Conservation (phyloP, 768 basidiomycete species). For the Naematelia encephala region DNA sequence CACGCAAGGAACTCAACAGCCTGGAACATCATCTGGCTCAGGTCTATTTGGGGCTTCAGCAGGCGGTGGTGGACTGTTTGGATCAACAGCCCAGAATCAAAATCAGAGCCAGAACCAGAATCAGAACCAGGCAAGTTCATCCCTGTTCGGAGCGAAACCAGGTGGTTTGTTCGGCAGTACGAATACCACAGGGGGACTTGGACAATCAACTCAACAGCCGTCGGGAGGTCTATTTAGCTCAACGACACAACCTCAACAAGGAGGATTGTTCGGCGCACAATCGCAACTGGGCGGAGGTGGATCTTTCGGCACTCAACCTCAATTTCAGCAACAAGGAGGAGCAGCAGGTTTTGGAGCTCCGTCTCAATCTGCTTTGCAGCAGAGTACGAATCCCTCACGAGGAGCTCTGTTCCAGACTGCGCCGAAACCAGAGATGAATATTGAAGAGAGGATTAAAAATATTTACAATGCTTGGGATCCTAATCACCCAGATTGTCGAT, state of each 20-base stretch:
- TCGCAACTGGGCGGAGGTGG: neutral
- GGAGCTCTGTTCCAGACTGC: conserved; percentile 2
- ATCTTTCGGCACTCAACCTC: conserved; percentile 6
- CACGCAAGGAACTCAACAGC: neutral
- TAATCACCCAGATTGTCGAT: conserved; percentile 36
- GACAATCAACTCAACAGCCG: conserved; percentile 14
- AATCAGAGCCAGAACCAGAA: conserved; percentile 2
- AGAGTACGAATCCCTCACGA: neutral
- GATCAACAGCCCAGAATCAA: neutral
- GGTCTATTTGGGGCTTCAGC: conserved; percentile 11
- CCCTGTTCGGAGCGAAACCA: neutral
- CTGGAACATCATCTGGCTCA: neutral
- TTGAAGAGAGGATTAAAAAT: conserved; percentile 43
- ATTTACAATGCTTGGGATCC: conserved; percentile 46
- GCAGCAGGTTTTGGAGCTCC: conserved; percentile 3
- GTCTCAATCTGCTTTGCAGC: conserved; percentile 3
- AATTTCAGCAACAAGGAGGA: conserved; percentile 14
- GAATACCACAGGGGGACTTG: conserved; percentile 16
- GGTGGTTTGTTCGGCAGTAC: conserved; percentile 17
- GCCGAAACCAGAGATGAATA: conserved; percentile 29
- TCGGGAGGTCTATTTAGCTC: conserved; percentile 29
- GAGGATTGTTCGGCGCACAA: conserved; percentile 9
- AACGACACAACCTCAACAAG: conserved; percentile 14
- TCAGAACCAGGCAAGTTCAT: neutral
- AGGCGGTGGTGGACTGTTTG: conserved; percentile 17